phyloP scores from a whole-genome alignment of 2,329 filamentous ascomycete species.

The Hypoxylon sp. region DNA sequence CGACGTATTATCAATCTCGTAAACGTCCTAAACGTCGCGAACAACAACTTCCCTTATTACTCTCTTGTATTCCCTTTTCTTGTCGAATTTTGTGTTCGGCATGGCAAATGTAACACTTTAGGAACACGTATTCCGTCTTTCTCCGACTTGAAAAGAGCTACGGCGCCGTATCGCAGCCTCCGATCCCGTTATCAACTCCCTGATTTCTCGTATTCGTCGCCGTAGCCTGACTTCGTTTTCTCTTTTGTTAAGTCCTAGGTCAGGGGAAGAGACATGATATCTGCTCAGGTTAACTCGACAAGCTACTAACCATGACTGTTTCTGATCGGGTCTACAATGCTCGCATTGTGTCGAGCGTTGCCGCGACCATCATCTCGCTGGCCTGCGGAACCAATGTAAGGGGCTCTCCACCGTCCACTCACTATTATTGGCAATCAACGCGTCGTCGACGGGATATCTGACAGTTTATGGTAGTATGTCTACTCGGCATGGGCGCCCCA shows the following conservation, averaged over 20 bases:
- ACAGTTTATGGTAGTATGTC: constrained; percentile 77
- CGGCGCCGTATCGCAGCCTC: constrained; percentile 31
- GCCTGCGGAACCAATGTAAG: constrained; percentile 94
- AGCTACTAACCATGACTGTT: constrained; percentile 57
- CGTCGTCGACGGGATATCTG: constrained; percentile 20
- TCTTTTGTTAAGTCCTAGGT: constrained; percentile 5
- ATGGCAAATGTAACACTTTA: constrained; percentile 25
- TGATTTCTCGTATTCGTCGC: constrained; percentile 25
- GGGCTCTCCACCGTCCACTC: constrained; percentile 38
- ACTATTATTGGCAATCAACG: constrained; percentile 8
- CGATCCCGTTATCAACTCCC: constrained; percentile 26
- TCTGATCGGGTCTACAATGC: constrained; percentile 70
- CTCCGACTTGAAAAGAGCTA: constrained; percentile 5
- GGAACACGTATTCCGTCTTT: constrained; percentile 16
- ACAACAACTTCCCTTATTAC: constrained; percentile 29
- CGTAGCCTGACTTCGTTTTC: constrained; percentile 11
- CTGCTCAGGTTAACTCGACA: constrained; percentile 4
- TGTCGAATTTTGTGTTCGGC: constrained; percentile 34
- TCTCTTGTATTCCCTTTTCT: constrained; percentile 31
- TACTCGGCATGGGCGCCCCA: constrained; percentile 98
- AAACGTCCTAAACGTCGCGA: no score
- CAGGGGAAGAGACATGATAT: constrained; percentile 30
- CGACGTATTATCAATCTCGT: constrained; percentile 6
- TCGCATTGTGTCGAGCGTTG: constrained; percentile 85
- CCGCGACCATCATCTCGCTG: constrained; percentile 86